A percentile compares a stretch with the other conserved stretches of the same genome.
Evolutionary conservation across 257 asterid genomes (phyloP).

Genomic region (Galeopsis tetrahit): DNA sequence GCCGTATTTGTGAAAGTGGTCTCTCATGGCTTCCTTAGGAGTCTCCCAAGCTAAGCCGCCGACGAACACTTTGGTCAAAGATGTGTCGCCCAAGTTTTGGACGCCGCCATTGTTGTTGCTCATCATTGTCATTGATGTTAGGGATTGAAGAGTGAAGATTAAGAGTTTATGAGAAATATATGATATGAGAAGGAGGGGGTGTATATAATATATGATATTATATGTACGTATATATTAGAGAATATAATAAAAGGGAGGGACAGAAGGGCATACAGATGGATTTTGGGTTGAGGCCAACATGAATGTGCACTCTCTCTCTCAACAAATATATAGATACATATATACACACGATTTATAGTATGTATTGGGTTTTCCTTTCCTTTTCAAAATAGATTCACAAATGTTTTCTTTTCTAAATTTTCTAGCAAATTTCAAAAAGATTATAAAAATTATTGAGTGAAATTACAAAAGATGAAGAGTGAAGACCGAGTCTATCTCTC

Average conservation of each 20-base stretch:
- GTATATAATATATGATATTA: not conserved
- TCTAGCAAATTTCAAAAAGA: no score
- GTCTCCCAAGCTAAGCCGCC: slow-evolving; percentile 99
- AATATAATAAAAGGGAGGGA: slow-evolving; percentile 50
- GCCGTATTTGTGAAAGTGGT: slow-evolving; percentile 79
- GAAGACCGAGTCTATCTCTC: no score
- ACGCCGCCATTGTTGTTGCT: slow-evolving; percentile 36
- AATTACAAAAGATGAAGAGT: no score
- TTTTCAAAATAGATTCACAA: no score
- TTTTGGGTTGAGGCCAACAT: slow-evolving; percentile 60
- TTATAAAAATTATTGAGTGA: no score
- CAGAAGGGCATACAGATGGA: slow-evolving; percentile 83
- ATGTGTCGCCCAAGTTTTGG: slow-evolving; percentile 54
- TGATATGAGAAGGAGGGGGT: slow-evolving; percentile 23
- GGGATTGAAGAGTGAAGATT: slow-evolving; percentile 30
- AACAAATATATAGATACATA: not conserved
- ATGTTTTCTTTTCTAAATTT: no score
- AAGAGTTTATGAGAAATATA: slow-evolving; percentile 30
- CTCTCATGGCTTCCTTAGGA: slow-evolving; percentile 75
- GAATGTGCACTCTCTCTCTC: slow-evolving; percentile 47
- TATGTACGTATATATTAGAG: slow-evolving; percentile 24
- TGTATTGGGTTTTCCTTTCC: not conserved
- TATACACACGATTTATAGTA: not conserved
- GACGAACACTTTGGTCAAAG: slow-evolving; percentile 85
- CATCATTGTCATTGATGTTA: slow-evolving; percentile 30